These are phyloP conservation scores for Entoloma clypeatum DNA, from an alignment of 1,284 basidiomycete genomes.

Conservation along the genomic window DNA sequence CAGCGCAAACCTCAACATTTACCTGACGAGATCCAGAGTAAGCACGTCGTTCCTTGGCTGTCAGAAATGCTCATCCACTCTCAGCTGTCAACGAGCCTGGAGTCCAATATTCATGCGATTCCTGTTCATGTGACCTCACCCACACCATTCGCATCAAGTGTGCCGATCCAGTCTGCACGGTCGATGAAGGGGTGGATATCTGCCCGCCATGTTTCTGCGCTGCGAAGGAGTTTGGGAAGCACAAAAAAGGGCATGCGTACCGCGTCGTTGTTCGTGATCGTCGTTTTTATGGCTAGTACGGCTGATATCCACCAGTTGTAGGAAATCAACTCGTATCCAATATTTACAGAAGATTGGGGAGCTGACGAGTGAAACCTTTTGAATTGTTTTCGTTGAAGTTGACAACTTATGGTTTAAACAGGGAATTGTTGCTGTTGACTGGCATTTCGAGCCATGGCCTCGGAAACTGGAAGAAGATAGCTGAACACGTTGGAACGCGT, in stretches of 20 bases:
- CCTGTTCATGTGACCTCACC: conserved; percentile 72
- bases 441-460: conserved; percentile 88
- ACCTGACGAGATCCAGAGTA: conserved; percentile 73
- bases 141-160: conserved; percentile 93
- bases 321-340: conserved; percentile 96
- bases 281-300: conserved; percentile 6
- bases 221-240: conserved; percentile 85
- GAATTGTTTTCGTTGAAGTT: neutral
- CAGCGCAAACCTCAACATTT: conserved; percentile 70
- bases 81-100: conserved; percentile 75
- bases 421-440: conserved; percentile 88
- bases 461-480: conserved; percentile 97
- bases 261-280: conserved; percentile 76
- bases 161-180: conserved; percentile 74
- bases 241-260: conserved; percentile 89
- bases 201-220: conserved; percentile 90
- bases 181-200: conserved; percentile 79
- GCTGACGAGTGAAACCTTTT: conserved; percentile 88
- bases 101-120: conserved; percentile 72
- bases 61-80: conserved; percentile 13
- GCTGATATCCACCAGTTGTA: conserved; percentile 32
- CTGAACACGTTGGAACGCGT: conserved; percentile 93
- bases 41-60: conserved; percentile 30
- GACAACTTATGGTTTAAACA: conserved; percentile 26
- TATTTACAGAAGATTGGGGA: conserved; percentile 95